phyloP scores from a whole-genome alignment of 257 asterid genomes.

The Solanum phureja region DNA sequence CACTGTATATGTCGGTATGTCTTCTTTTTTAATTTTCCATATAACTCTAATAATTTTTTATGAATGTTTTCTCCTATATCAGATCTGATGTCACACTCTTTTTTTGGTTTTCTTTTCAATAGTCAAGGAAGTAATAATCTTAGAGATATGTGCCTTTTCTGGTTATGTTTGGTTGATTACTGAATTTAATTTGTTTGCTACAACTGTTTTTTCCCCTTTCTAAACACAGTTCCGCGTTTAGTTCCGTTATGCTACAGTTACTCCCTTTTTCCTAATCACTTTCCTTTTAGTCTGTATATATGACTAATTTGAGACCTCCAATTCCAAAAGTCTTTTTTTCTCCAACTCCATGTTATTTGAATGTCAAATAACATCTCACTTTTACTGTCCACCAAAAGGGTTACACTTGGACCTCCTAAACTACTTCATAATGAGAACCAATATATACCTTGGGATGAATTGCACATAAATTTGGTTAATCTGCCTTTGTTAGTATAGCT shows the following conservation, averaged over 20 bases:
- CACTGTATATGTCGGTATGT: constrained; percentile 57
- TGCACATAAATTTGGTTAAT: not conserved
- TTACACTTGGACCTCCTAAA: not conserved
- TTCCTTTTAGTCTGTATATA: not conserved
- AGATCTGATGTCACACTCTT: not conserved
- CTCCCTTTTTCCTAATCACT: not conserved
- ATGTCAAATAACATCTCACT: not conserved
- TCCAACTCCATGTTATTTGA: too few species aligned
- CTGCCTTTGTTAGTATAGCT: not conserved
- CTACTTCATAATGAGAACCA: not conserved
- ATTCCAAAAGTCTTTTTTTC: not conserved
- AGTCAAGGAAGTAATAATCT: not conserved
- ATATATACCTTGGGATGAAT: not conserved
- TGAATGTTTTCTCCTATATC: not conserved
- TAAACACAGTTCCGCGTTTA: not conserved
- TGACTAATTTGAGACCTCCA: not conserved
- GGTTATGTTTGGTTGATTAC: not conserved
- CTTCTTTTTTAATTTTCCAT: not conserved
- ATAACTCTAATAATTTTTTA: not conserved
- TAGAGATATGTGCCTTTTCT: not conserved
- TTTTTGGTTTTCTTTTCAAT: not conserved
- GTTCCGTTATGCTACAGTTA: not conserved
- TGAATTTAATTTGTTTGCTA: not conserved
- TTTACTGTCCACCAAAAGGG: not conserved
- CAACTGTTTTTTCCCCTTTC: not conserved